Percentiles rank a stretch among this genome's conserved stretches.
Evolutionary conservation across 2,329 filamentous ascomycete species (phyloP).

Genomic region (Tolypocladium endophyticum): DNA sequence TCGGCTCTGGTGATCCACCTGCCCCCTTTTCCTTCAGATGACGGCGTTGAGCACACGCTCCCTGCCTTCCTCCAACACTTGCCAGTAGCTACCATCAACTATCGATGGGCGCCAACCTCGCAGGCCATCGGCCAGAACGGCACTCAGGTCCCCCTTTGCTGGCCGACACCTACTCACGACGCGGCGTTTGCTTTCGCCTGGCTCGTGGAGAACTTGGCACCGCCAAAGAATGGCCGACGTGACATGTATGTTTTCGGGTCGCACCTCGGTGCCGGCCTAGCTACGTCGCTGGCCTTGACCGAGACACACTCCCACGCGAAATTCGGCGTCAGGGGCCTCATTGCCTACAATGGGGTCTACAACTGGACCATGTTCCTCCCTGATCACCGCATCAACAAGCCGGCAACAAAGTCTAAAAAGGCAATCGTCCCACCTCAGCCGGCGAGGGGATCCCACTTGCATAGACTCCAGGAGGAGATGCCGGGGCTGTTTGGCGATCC

Average conservation of each 20-base stretch:
- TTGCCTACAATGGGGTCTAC: slow-evolving; percentile 51
- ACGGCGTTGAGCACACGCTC: slow-evolving; percentile 16
- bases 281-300: slow-evolving; percentile 45
- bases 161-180: slow-evolving; percentile 50
- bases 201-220: slow-evolving; percentile 34
- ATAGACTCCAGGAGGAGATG: slow-evolving; percentile 23
- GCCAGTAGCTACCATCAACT: slow-evolving; percentile 46
- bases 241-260: slow-evolving; percentile 41
- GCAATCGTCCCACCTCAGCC: slow-evolving; percentile 9
- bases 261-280: slow-evolving; percentile 46
- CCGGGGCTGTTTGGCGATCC: slow-evolving; percentile 37
- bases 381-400: slow-evolving; percentile 34
- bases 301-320: slow-evolving; percentile 33
- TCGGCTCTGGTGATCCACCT: slow-evolving; percentile 44
- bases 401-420: slow-evolving; percentile 7
- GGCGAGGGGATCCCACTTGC: slow-evolving; percentile 23
- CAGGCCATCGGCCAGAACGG: slow-evolving; percentile 5
- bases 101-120: slow-evolving; percentile 37
- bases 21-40: slow-evolving; percentile 32
- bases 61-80: slow-evolving; percentile 30
- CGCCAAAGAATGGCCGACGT: slow-evolving; percentile 22
- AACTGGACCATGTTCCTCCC: slow-evolving; percentile 53
- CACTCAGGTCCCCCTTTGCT: slow-evolving; percentile 22
- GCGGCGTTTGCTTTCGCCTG: slow-evolving; percentile 42
- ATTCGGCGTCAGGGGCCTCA: slow-evolving; percentile 40